Conservation (phyloP, 257 asterid species). For the Galeopsis tetrahit region DNA sequence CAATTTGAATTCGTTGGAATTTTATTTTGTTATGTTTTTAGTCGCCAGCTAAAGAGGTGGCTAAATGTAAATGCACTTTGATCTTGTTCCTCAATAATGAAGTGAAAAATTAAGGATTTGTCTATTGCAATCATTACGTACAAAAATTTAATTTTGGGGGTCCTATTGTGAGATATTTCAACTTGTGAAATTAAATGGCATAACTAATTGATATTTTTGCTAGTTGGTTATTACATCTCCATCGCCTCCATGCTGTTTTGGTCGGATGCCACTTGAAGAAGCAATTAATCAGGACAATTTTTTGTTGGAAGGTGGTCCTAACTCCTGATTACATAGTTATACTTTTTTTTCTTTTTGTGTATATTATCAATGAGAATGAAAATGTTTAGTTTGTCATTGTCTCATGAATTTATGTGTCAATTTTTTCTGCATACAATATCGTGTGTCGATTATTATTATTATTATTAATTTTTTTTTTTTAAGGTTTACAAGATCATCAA, state of each 20-base stretch:
- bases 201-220: background rate
- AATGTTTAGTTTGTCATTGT: no score
- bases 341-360: no score
- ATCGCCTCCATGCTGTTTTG: background rate
- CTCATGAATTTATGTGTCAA: no score
- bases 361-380: no score
- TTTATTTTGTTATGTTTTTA: background rate
- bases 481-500: no score
- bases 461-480: no score
- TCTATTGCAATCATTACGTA: background rate
- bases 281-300: background rate
- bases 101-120: background rate
- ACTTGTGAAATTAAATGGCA: background rate
- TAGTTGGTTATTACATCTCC: background rate
- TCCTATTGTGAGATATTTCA: background rate
- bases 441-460: no score
- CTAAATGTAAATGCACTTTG: constrained; percentile 15
- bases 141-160: background rate
- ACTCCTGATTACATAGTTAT: no score
- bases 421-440: no score
- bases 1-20: background rate
- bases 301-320: background rate
- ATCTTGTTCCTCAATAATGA: background rate
- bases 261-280: background rate
- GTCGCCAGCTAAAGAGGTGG: constrained; percentile 2